Evolutionary conservation across 2,329 filamentous ascomycete genomes (phyloP).

Genomic region (Fulvia fulva): DNA sequence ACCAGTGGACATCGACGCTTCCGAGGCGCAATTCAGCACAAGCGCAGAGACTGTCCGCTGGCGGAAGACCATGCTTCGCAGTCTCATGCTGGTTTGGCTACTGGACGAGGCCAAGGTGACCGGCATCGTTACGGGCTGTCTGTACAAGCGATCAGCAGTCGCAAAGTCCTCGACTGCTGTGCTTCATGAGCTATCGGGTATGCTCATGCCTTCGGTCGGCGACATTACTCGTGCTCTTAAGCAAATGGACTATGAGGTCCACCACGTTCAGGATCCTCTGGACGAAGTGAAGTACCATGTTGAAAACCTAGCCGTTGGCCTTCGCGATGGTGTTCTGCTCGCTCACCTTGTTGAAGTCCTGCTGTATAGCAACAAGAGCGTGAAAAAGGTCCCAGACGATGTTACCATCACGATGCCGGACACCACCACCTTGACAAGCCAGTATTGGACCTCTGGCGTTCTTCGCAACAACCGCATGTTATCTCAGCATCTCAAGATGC

Average conservation of each 20-base stretch:
- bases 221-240: conserved; percentile 53
- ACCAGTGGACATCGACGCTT: conserved; percentile 51
- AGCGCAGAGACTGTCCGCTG: conserved; percentile 33
- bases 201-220: conserved; percentile 57
- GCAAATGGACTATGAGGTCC: conserved; percentile 55
- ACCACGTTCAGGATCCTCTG: conserved; percentile 53
- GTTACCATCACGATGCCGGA: conserved; percentile 46
- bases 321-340: conserved; percentile 59
- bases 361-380: conserved; percentile 29
- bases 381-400: neutral
- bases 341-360: conserved; percentile 57
- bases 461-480: conserved; percentile 39
- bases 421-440: conserved; percentile 41
- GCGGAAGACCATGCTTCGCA: conserved; percentile 54
- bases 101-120: conserved; percentile 52
- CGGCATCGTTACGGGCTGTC: conserved; percentile 36
- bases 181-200: conserved; percentile 48
- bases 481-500: conserved; percentile 56
- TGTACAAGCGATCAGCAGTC: conserved; percentile 51
- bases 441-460: conserved; percentile 25
- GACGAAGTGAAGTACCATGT: conserved; percentile 58
- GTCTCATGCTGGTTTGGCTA: conserved; percentile 57
- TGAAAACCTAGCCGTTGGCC: conserved; percentile 58
- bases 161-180: conserved; percentile 56
- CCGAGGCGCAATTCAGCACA: neutral